Percentiles rank a stretch among this genome's conserved stretches.
These are phyloP conservation scores for Trichoderma sp. DNA, from an alignment of 2,329 filamentous ascomycete species.

Conservation along the genomic window DNA sequence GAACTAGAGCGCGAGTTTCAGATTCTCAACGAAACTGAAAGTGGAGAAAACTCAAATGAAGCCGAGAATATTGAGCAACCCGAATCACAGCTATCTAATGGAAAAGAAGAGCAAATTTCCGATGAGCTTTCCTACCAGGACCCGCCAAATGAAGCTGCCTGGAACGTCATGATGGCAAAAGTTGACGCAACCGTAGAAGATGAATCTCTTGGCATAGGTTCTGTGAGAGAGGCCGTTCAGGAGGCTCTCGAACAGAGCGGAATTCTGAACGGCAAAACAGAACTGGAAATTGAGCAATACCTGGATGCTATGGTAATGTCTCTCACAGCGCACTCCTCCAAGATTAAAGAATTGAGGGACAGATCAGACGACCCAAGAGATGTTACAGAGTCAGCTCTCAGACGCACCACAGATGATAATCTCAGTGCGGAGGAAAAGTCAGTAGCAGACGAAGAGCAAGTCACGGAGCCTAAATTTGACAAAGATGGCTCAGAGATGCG, in stretches of 20 bases:
- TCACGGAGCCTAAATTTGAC: not conserved
- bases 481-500: slow-evolving; percentile 18
- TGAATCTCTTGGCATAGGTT: slow-evolving; percentile 52
- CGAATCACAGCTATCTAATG: slow-evolving; percentile 26
- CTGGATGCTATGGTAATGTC: slow-evolving; percentile 52
- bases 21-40: slow-evolving; percentile 42
- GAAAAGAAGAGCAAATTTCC: slow-evolving; percentile 26
- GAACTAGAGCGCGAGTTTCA: slow-evolving; percentile 65
- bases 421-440: not conserved
- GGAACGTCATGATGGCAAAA: slow-evolving; percentile 54
- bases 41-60: slow-evolving; percentile 26
- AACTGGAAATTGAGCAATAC: slow-evolving; percentile 47
- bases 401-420: not conserved
- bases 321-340: slow-evolving; percentile 38
- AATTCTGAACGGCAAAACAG: slow-evolving; percentile 45
- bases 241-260: slow-evolving; percentile 56
- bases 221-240: slow-evolving; percentile 54
- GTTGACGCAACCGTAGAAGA: slow-evolving; percentile 58
- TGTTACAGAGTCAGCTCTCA: not conserved
- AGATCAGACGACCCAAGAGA: slow-evolving; percentile 23
- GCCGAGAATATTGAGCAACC: slow-evolving; percentile 24
- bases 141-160: slow-evolving; percentile 40
- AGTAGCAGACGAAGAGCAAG: not conserved
- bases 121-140: slow-evolving; percentile 24
- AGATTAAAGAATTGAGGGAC: slow-evolving; percentile 27